phyloP scores from a whole-genome alignment of 1,139 yeast genomes.

The Yamadazyma spencermartinsiae region DNA sequence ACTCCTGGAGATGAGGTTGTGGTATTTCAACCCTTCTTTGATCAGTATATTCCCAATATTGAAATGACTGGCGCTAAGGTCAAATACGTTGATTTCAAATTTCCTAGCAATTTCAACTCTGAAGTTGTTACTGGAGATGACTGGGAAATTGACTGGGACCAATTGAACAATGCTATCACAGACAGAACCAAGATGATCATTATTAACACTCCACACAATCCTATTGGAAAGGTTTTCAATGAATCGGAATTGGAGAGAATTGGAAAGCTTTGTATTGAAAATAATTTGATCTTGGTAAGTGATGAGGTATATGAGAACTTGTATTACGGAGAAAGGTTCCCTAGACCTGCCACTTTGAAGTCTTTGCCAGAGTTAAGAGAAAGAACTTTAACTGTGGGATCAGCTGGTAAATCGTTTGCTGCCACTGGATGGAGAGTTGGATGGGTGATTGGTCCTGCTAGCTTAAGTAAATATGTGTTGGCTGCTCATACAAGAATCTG shows the following conservation, averaged over 20 bases:
- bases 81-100: constrained; percentile 79
- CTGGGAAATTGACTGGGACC: constrained; percentile 83
- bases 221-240: constrained; percentile 87
- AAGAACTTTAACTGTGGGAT: constrained; percentile 86
- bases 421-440: constrained; percentile 99
- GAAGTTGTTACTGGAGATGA: constrained; percentile 75
- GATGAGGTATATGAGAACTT: constrained; percentile 96
- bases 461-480: constrained; percentile 74
- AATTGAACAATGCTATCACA: constrained; percentile 67
- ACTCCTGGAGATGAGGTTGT: constrained; percentile 92
- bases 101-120: constrained; percentile 72
- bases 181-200: constrained; percentile 81
- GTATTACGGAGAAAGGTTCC: constrained; percentile 65
- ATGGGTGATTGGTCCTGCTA: constrained; percentile 88
- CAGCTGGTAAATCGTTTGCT: constrained; percentile 96
- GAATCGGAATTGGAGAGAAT: constrained; percentile 68
- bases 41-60: constrained; percentile 91
- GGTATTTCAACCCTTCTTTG: constrained; percentile 97
- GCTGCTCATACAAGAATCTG: constrained; percentile 94
- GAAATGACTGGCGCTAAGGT: constrained; percentile 92
- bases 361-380: constrained; percentile 69
- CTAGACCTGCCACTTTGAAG: constrained; percentile 79
- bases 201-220: constrained; percentile 93
- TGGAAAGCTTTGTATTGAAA: constrained; percentile 79
- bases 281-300: constrained; percentile 77